A percentile compares a stretch with the other conserved stretches of the same genome.
Conservation (phyloP, 371 early-diverging fungal genomes). For the Coemansia sp. region DNA sequence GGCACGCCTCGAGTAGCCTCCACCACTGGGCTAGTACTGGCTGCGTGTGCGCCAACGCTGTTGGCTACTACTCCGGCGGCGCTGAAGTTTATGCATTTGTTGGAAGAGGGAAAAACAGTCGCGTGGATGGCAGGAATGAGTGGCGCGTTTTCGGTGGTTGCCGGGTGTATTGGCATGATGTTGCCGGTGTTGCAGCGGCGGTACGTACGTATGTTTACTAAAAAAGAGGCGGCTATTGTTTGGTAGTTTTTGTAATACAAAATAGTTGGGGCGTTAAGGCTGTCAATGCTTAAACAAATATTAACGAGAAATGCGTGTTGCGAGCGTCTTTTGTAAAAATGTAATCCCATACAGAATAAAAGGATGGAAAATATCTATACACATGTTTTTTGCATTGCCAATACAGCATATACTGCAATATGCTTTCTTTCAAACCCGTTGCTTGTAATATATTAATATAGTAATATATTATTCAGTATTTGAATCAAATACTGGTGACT, state of each 20-base stretch:
- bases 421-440: no score
- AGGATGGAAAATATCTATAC: no score
- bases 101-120: neutral
- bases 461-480: no score
- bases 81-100: conserved; percentile 11
- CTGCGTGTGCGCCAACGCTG: conserved; percentile 25
- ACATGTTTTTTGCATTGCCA: no score
- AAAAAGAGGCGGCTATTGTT: neutral
- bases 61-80: conserved; percentile 21
- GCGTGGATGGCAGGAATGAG: conserved; percentile 28
- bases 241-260: neutral
- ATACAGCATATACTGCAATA: no score
- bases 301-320: no score
- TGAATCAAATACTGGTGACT: no score
- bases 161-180: conserved; percentile 19
- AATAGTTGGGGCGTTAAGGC: no score
- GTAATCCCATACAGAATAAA: no score
- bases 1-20: conserved; percentile 29
- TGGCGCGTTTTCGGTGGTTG: conserved; percentile 24
- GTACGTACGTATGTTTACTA: neutral
- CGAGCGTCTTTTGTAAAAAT: no score
- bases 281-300: no score
- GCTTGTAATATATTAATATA: no score
- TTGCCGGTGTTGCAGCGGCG: conserved; percentile 33
- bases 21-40: conserved; percentile 16